Conservation (phyloP, 2,329 filamentous ascomycete genomes). For the Neofusicoccum ribis region DNA sequence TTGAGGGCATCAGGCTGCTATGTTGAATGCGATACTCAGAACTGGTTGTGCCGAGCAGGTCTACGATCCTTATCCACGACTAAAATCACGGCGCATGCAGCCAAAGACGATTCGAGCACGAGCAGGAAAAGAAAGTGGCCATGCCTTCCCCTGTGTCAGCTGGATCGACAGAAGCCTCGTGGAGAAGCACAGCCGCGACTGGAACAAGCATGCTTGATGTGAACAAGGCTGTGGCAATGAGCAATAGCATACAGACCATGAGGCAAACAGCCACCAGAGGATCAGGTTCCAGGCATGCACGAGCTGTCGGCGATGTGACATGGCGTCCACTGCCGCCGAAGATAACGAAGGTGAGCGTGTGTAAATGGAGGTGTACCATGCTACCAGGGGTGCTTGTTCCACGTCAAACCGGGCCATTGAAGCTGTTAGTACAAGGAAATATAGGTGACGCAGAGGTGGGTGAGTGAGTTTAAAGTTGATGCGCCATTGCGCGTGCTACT, state of each 20-base stretch:
- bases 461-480: not conserved
- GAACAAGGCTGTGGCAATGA: not conserved
- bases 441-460: not conserved
- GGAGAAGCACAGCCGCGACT: not conserved
- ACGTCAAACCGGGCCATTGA: not conserved
- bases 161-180: not conserved
- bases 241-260: not conserved
- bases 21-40: too few relatives aligned
- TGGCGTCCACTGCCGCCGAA: too few relatives aligned
- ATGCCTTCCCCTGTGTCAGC: not conserved
- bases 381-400: not conserved
- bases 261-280: not conserved
- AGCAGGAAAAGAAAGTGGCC: not conserved
- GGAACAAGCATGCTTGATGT: not conserved
- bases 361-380: not conserved
- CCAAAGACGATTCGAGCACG: too few relatives aligned
- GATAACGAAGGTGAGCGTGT: not conserved
- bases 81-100: too few relatives aligned
- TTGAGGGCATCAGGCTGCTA: too few relatives aligned
- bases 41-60: too few relatives aligned
- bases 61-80: too few relatives aligned
- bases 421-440: not conserved
- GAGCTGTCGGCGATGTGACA: too few relatives aligned
- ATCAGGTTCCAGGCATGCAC: too few relatives aligned
- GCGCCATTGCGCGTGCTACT: not conserved